These are phyloP conservation scores for Purpureocillium takamizusanense DNA, from an alignment of 2,329 filamentous ascomycete species.

Conservation along the genomic window DNA sequence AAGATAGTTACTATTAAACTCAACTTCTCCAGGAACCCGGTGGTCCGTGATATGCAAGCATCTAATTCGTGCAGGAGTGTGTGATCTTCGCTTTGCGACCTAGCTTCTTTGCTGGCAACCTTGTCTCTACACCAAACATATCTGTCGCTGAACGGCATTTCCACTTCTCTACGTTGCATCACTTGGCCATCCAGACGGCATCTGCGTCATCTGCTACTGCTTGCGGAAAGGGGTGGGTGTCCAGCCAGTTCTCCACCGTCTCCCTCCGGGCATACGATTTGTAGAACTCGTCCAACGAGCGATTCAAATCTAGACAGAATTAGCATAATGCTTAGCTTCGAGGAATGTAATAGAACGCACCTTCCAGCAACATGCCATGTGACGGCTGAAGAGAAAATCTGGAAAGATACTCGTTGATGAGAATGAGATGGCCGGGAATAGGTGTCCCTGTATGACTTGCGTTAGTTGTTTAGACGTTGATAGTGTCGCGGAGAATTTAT, in stretches of 20 bases:
- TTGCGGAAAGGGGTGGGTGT: conserved; percentile 4
- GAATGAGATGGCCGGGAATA: conserved; percentile 6
- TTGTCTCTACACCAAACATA: no score
- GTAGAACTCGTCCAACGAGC: conserved; percentile 7
- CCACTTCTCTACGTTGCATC: conserved; percentile 1
- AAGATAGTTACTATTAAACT: no score
- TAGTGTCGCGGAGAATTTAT: no score
- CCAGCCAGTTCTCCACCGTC: conserved; percentile 4
- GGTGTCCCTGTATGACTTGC: conserved; percentile 5
- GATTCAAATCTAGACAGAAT: conserved; percentile 7
- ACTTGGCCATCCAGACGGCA: conserved; percentile 4
- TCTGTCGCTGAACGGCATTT: no score
- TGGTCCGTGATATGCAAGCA: no score
- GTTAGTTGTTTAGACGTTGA: no score
- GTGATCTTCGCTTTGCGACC: no score
- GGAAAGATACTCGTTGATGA: conserved; percentile 9
- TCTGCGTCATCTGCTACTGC: conserved; percentile 8
- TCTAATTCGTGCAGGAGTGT: no score
- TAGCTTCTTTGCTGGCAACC: no score
- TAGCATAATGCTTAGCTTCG: background rate
- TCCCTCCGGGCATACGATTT: conserved; percentile 4
- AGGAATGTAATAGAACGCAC: conserved; percentile 1
- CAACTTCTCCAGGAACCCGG: no score
- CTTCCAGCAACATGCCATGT: conserved; percentile 9
- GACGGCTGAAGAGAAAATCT: conserved; percentile 12